These are phyloP conservation scores for Trichophaea hybrida DNA, from an alignment of 2,329 filamentous ascomycete species.

Conservation along the genomic window DNA sequence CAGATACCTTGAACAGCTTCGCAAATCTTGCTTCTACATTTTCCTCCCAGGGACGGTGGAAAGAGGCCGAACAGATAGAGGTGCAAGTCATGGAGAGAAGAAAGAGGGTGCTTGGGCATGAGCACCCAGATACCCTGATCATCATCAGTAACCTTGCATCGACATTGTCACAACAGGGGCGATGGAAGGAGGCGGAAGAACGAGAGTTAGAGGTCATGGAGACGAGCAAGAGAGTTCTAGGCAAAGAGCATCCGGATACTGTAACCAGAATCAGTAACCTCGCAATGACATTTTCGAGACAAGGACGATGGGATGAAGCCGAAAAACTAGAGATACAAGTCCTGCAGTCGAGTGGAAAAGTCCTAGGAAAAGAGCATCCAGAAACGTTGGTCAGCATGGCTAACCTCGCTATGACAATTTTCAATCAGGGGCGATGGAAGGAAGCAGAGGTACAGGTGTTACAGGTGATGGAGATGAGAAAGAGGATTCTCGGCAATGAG, in stretches of 20 bases:
- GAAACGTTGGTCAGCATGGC: neutral
- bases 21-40: no score
- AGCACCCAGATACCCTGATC: neutral
- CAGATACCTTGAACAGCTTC: no score
- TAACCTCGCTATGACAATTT: neutral
- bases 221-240: no score
- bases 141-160: neutral
- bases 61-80: no score
- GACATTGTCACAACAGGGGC: no score
- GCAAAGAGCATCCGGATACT: constrained; percentile 16
- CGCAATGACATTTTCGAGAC: neutral
- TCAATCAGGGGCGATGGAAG: no score
- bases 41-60: no score
- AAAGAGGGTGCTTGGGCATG: no score
- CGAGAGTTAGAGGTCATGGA: neutral
- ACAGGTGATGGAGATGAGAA: neutral
- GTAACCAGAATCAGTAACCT: constrained; percentile 15
- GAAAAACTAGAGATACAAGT: no score
- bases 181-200: neutral
- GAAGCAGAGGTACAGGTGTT: neutral
- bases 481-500: neutral
- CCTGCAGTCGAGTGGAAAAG: no score
- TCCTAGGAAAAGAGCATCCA: neutral
- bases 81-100: no score
- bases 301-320: no score